These are phyloP conservation scores for Apophysomyces sp. DNA, from an alignment of 371 early-diverging fungal species.

Conservation along the genomic window DNA sequence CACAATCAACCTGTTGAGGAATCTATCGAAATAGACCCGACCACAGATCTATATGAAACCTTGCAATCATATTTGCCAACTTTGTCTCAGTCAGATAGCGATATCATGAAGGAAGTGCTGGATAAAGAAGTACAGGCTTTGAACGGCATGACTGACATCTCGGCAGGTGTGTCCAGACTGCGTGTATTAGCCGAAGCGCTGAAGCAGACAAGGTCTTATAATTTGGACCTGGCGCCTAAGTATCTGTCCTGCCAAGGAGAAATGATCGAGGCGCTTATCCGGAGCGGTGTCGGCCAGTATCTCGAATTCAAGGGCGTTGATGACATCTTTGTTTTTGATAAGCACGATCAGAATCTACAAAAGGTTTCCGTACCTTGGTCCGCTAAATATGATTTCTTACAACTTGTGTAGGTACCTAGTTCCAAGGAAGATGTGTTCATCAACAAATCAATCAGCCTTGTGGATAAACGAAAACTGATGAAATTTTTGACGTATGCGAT, in stretches of 20 bases:
- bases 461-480: constrained; percentile 91
- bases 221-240: constrained; percentile 82
- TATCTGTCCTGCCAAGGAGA: constrained; percentile 71
- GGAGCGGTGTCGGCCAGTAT: constrained; percentile 82
- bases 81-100: background rate
- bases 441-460: constrained; percentile 66
- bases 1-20: background rate
- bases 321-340: constrained; percentile 57
- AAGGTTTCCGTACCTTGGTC: constrained; percentile 20
- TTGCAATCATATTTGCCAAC: background rate
- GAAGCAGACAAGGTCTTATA: constrained; percentile 59
- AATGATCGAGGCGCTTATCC: constrained; percentile 74
- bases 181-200: constrained; percentile 33
- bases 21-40: background rate
- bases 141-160: constrained; percentile 1
- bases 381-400: background rate
- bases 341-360: constrained; percentile 31
- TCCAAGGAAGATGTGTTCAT: constrained; percentile 93
- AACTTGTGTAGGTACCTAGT: constrained; percentile 68
- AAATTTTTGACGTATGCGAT: constrained; percentile 76
- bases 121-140: constrained; percentile 7
- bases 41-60: constrained; percentile 8
- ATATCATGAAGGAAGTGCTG: constrained; percentile 22
- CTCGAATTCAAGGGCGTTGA: constrained; percentile 88
- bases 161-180: constrained; percentile 19